Evolutionary conservation across 352 stramenopile species (phyloP).

Genomic region (Thraustochytrium sp.): DNA sequence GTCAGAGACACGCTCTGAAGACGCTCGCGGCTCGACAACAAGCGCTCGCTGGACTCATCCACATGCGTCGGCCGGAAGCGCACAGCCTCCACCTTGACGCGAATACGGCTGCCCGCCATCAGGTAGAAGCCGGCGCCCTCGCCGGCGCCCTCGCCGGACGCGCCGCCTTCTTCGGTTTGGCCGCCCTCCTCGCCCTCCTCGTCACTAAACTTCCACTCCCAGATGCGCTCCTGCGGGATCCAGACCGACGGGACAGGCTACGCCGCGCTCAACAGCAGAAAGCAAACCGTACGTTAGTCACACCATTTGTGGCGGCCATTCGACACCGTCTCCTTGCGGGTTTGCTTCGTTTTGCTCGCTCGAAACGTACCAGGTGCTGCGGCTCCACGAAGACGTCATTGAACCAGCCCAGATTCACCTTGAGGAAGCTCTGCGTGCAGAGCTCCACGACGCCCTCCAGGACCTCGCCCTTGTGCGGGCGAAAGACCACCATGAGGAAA

Average conservation of each 20-base stretch:
- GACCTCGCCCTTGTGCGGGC: constrained; percentile 53
- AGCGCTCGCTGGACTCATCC: not conserved
- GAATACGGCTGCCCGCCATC: constrained; percentile 25
- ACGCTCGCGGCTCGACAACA: not conserved
- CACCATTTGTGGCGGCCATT: no score
- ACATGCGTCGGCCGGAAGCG: not conserved
- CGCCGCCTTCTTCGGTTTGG: no score
- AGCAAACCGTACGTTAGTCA: no score
- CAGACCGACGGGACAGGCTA: constrained; percentile 38
- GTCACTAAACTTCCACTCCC: constrained; percentile 9
- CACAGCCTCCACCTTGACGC: constrained; percentile 44
- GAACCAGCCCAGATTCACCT: not conserved
- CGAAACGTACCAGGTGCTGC: not conserved
- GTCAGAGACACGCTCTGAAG: not conserved
- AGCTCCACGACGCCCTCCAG: constrained; percentile 46
- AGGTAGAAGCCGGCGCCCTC: constrained; percentile 47
- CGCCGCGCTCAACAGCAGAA: constrained; percentile 49
- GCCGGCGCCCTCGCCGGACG: not conserved
- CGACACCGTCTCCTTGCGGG: no score
- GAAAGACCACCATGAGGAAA: constrained; percentile 54
- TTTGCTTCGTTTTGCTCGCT: constrained; percentile 25
- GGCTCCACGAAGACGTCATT: not conserved
- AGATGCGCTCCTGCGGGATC: constrained; percentile 3
- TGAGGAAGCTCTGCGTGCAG: constrained; percentile 22
- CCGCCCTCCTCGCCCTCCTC: not conserved